Conservation (phyloP, 2,329 filamentous ascomycete genomes). For the Amylocarpus encephaloides region DNA sequence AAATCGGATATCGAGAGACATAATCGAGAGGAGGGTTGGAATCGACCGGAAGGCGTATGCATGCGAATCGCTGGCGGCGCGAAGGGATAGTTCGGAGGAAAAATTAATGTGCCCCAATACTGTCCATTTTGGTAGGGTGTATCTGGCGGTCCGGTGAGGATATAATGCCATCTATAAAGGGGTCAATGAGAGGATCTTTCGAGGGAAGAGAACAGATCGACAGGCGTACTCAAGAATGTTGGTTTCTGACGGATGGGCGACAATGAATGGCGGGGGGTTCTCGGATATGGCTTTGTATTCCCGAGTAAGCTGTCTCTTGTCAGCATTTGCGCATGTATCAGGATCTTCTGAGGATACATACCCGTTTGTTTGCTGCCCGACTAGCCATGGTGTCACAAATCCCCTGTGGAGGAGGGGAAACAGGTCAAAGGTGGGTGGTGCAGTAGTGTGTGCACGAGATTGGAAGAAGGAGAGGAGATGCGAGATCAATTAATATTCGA, state of each 20-base stretch:
- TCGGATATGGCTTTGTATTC: slow-evolving; percentile 60
- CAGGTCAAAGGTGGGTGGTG: slow-evolving; percentile 2
- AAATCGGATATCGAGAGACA: slow-evolving; percentile 97
- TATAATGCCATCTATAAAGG: slow-evolving; percentile 73
- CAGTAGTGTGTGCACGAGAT: too few species aligned
- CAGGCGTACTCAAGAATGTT: slow-evolving; percentile 77
- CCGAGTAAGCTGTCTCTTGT: slow-evolving; percentile 45
- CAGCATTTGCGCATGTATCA: slow-evolving; percentile 29
- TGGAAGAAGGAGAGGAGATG: background rate
- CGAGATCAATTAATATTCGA: background rate
- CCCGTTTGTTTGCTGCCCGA: slow-evolving; percentile 64
- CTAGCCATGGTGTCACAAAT: slow-evolving; percentile 50
- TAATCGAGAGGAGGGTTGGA: slow-evolving; percentile 84
- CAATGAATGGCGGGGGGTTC: slow-evolving; percentile 83
- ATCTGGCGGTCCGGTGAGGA: slow-evolving; percentile 87
- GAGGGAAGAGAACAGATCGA: slow-evolving; percentile 3
- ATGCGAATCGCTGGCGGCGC: slow-evolving; percentile 96
- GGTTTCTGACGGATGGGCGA: slow-evolving; percentile 79
- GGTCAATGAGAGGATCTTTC: slow-evolving; percentile 10
- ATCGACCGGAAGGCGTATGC: slow-evolving; percentile 95
- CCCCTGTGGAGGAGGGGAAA: slow-evolving; percentile 14
- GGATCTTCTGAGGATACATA: slow-evolving; percentile 39
- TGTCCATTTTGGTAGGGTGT: slow-evolving; percentile 93
- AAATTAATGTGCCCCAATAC: slow-evolving; percentile 96
- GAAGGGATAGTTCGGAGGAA: slow-evolving; percentile 95